These are phyloP conservation scores for Phylloboletellus chloephorus DNA, from an alignment of 1,284 basidiomycete genomes.

Conservation along the genomic window DNA sequence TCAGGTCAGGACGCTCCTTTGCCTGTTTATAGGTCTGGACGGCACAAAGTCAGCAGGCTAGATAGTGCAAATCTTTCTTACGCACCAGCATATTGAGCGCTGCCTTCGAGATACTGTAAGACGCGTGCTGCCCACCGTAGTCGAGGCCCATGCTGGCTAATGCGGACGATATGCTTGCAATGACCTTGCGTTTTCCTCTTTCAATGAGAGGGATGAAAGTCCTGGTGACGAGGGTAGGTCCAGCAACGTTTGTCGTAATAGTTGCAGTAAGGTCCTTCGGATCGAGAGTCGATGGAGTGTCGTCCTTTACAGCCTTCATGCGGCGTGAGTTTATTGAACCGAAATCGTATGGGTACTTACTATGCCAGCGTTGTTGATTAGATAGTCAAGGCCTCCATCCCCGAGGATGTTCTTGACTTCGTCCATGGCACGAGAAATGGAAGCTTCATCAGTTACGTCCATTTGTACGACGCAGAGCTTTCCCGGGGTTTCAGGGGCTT, in stretches of 20 bases:
- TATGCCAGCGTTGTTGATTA: constrained; percentile 31
- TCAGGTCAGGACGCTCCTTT: constrained; percentile 16
- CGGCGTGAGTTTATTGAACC: not conserved
- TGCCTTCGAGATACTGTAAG: constrained; percentile 18
- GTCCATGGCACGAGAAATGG: constrained; percentile 20
- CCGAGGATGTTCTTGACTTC: constrained; percentile 20
- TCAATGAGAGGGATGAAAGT: constrained; percentile 24
- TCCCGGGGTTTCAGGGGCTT: constrained; percentile 5
- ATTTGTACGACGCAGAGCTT: constrained; percentile 26
- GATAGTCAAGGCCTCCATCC: constrained; percentile 25
- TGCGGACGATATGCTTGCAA: constrained; percentile 25
- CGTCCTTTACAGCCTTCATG: constrained; percentile 15
- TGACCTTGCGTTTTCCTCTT: constrained; percentile 20
- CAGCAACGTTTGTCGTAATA: constrained; percentile 24
- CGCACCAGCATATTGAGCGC: constrained; percentile 18
- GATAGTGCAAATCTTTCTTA: not conserved
- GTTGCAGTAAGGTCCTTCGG: constrained; percentile 7
- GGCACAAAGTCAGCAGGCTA: not conserved
- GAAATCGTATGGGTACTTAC: constrained; percentile 12
- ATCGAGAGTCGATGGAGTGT: constrained; percentile 15
- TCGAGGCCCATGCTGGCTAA: constrained; percentile 24
- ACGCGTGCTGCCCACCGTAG: constrained; percentile 6
- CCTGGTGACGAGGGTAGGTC: constrained; percentile 25
- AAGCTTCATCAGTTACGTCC: constrained; percentile 23
- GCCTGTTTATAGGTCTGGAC: constrained; percentile 17